Base-by-base conservation (phyloP, 345 rosid genomes). In the Gossypium ekmanianum region DNA sequence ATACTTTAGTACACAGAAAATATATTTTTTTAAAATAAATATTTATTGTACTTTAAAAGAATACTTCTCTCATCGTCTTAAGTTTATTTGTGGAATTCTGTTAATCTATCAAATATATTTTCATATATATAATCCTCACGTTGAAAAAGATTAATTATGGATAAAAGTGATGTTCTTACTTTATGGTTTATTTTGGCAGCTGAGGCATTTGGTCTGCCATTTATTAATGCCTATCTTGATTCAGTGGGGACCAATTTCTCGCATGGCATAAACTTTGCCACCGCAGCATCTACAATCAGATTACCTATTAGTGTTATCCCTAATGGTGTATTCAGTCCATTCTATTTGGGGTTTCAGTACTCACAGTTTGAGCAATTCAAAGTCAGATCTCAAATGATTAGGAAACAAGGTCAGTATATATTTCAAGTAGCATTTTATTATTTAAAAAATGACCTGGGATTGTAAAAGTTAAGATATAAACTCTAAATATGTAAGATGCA, bases 291-390 rank as follows among this genome's bases (percentile, higher is more conserved):
- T 61, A 82, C 85, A 47, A 78, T 82, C 45, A 43, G 52, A 45
- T 22, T 72, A 10, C 83, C 84, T 0, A 8, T 56, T 2, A 50
- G 3, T 0, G 34, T 83, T 45, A 57, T 77, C 24, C 87, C 87
- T 9, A 11, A 24, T 51, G 79, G 74, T 18, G 43, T 76, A 29
- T 74, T 81, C 16, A 89, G 89, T 67, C 87, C 93, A 11, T 80
- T 83, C 55, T 79, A 78, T 67, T 73, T 89, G 62, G 77, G 80
- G 17, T 68, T 87, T 50, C 91, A 87, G 55, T 75, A 71, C 57
- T 47, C 77, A 20, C 93, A 89, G 7, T 84, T 89, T 56, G 12
- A 11, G 58, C 89, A 81, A 54, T 82, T 90, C 67, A 90, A 80
- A 65, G 58, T 26, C 34, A 84, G 80, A 77, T 84, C 79, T 26